Evolutionary conservation across 1,284 basidiomycete genomes (phyloP), one percentile per base, ranked within the genome.

Genomic region (Pseudozyma pruni): DNA sequence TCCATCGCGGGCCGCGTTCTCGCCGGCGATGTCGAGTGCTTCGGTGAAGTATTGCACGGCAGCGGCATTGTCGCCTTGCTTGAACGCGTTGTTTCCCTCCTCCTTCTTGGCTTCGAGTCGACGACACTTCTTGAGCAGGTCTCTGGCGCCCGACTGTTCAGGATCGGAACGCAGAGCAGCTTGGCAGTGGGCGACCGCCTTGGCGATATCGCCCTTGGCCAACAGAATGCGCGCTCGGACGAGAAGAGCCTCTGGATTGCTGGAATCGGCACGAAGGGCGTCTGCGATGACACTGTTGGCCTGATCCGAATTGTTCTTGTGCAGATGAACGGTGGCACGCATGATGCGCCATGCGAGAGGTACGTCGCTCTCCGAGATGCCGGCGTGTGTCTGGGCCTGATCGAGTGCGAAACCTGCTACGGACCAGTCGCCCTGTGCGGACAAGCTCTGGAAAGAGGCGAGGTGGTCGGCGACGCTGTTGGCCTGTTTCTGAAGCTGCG

Each of bases 31-130:
- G 25, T 60, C 41, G 14, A 81, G 37, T 8, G 76, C 66, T 45
- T 79, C 71, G 10, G 71, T 64, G 50, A 79, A 81, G 75, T 87
- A 88, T 6, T 86, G 84, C 2, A 90, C 83, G 0, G 93, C 93
- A 37, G 90, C 89, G 29, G 86, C 74, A 31, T 88, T 83, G 57
- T 86, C 85, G 1, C 86, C 86, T 0, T 80, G 59, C 83, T 93
- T 93, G 85, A 94, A 94, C 1, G 87, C 86, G 0, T 82, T 78
- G 75, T 94, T 94, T 0, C 92, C 92, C 68, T 91, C 90, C 63
- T 93, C 91, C 79, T 94, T 94, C 43, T 90, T 83, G 48, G 88
- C 84, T 70, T 94, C 91, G 13, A 94, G 87, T 42, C 90, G 89
- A 75, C 90, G 90, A 20, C 90, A 86, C 16, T 91, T 88, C 79